Conservation (phyloP, 768 basidiomycete species). For the Termitomyces sp. region DNA sequence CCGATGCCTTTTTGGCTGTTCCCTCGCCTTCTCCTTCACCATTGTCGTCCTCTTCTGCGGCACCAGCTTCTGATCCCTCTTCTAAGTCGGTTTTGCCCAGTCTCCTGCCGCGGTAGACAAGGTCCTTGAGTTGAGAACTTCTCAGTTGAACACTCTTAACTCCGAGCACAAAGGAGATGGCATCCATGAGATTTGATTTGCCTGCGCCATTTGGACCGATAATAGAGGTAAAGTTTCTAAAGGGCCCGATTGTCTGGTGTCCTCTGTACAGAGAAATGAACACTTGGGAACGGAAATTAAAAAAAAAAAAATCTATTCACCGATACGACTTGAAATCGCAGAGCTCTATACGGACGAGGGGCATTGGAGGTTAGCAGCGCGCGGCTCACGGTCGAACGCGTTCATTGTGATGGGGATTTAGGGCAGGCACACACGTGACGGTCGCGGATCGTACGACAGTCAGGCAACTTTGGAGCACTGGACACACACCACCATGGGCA, state of each 20-base stretch:
- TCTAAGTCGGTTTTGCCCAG: slow-evolving; percentile 49
- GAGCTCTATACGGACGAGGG: slow-evolving; percentile 81
- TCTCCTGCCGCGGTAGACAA: slow-evolving; percentile 88
- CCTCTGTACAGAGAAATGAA: slow-evolving; percentile 37
- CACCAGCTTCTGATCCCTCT: slow-evolving; percentile 39
- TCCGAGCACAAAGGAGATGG: slow-evolving; percentile 97
- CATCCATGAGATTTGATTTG: slow-evolving; percentile 99
- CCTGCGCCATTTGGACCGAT: slow-evolving; percentile 99
- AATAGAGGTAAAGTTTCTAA: slow-evolving; percentile 90
- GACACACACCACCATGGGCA: slow-evolving; percentile 38
- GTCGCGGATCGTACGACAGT: slow-evolving; percentile 12
- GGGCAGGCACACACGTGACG: slow-evolving; percentile 10
- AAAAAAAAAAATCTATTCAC: slow-evolving; percentile 24
- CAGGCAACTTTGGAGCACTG: slow-evolving; percentile 11
- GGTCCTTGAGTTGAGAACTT: slow-evolving; percentile 90
- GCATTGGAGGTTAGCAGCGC: slow-evolving; percentile 61
- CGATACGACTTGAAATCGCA: slow-evolving; percentile 98
- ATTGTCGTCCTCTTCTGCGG: slow-evolving; percentile 49
- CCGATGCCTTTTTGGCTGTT: slow-evolving; percentile 92
- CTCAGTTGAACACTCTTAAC: slow-evolving; percentile 92
- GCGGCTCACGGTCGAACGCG: too few relatives aligned
- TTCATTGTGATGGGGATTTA: slow-evolving; percentile 10
- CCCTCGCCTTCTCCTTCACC: slow-evolving; percentile 67
- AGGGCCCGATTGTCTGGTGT: slow-evolving; percentile 86
- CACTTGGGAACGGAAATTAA: not conserved